phyloP scores from a whole-genome alignment of 2,329 filamentous ascomycete species.

The Davidsoniella eucalypti region DNA sequence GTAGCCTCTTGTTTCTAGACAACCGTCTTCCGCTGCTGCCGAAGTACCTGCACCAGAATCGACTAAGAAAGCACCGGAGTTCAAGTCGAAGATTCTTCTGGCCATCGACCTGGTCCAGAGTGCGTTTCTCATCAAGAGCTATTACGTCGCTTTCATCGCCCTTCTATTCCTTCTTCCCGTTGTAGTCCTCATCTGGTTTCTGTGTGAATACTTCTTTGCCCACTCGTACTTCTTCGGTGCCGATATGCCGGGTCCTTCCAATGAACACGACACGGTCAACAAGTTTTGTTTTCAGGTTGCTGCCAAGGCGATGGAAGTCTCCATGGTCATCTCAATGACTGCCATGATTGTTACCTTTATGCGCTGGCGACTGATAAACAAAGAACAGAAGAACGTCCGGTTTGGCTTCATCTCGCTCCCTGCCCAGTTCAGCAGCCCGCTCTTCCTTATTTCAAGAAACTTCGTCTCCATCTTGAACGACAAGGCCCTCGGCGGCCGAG shows the following conservation, averaged over 20 bases:
- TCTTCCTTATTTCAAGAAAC: not conserved
- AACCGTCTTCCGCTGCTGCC: no score
- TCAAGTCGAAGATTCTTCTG: no score
- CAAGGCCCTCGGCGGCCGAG: not conserved
- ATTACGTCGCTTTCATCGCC: not conserved
- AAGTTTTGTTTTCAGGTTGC: not conserved
- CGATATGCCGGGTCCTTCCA: not conserved
- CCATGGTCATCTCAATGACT: not conserved
- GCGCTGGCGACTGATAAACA: not conserved
- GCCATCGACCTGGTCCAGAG: no score
- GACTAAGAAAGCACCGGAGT: no score
- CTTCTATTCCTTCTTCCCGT: not conserved
- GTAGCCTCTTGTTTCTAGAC: no score
- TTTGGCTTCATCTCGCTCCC: not conserved
- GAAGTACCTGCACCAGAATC: no score
- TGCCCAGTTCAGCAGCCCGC: not conserved
- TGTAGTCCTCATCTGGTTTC: not conserved
- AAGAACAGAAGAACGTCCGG: not conserved
- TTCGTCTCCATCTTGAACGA: not conserved
- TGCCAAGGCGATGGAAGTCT: not conserved
- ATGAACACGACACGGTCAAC: not conserved
- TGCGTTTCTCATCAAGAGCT: no score
- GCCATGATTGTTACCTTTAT: slow-evolving; percentile 3
- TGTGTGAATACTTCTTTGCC: not conserved
- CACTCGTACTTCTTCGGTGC: not conserved